Evolutionary conservation across 306 rosid species (phyloP).

Genomic region (Castanopsis chinensis): DNA sequence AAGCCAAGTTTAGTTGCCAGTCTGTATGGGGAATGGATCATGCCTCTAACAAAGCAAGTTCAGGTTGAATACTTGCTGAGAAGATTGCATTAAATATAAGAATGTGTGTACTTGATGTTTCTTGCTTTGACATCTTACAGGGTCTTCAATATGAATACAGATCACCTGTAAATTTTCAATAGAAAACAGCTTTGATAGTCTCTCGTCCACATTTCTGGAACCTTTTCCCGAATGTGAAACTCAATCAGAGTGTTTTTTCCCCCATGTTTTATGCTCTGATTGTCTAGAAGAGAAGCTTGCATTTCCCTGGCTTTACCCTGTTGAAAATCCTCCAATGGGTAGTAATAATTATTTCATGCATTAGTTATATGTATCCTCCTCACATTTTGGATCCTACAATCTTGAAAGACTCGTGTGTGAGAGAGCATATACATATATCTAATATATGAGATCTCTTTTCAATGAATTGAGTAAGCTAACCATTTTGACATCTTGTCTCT

Average conservation of each 20-base stretch:
- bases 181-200: neutral
- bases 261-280: neutral
- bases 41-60: conserved; percentile 64
- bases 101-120: neutral
- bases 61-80: conserved; percentile 52
- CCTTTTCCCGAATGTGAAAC: neutral
- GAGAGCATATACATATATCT: no score
- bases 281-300: no score
- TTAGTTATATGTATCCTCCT: no score
- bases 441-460: no score
- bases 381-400: no score
- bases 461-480: no score
- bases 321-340: no score
- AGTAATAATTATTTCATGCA: no score
- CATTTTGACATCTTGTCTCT: no score
- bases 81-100: conserved; percentile 36
- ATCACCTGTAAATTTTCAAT: neutral
- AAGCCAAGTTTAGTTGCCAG: conserved; percentile 39
- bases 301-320: no score
- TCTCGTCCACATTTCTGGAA: neutral
- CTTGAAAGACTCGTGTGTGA: no score
- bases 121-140: neutral
- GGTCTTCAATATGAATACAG: neutral
- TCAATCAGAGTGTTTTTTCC: neutral
- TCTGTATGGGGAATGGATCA: conserved; percentile 49